Conservation (phyloP, 208 protist species). For the Trichomonas gallinae region DNA sequence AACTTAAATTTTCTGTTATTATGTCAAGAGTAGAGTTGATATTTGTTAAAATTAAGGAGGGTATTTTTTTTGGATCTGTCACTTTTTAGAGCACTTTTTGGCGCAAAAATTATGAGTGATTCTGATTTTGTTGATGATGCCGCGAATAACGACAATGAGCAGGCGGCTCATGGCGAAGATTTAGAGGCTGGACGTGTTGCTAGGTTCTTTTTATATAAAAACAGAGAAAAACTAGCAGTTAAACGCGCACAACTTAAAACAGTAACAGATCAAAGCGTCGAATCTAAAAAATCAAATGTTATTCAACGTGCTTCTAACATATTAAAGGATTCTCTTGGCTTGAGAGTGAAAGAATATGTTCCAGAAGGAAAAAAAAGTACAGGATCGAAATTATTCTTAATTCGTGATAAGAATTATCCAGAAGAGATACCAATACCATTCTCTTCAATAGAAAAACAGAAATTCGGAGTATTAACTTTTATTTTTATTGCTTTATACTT, state of each 20-base stretch:
- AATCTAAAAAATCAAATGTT: not conserved
- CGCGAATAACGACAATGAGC: not conserved
- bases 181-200: not conserved
- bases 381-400: not conserved
- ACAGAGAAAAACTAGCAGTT: not conserved
- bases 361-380: not conserved
- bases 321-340: not conserved
- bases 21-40: no score
- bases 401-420: not conserved
- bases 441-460: not conserved
- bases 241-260: not conserved
- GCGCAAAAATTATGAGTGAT: no score
- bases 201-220: not conserved
- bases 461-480: not conserved
- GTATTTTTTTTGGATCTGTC: no score
- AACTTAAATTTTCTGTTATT: no score
- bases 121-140: not conserved
- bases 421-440: not conserved
- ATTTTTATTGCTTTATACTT: not conserved
- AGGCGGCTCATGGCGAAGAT: not conserved
- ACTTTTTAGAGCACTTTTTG: no score
- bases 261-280: not conserved
- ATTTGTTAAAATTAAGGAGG: no score
- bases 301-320: not conserved
- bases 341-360: not conserved